A percentile compares a stretch with the other conserved stretches of the same genome.
Conservation (phyloP, 1,284 basidiomycete genomes). For the Naganishia cerealis region DNA sequence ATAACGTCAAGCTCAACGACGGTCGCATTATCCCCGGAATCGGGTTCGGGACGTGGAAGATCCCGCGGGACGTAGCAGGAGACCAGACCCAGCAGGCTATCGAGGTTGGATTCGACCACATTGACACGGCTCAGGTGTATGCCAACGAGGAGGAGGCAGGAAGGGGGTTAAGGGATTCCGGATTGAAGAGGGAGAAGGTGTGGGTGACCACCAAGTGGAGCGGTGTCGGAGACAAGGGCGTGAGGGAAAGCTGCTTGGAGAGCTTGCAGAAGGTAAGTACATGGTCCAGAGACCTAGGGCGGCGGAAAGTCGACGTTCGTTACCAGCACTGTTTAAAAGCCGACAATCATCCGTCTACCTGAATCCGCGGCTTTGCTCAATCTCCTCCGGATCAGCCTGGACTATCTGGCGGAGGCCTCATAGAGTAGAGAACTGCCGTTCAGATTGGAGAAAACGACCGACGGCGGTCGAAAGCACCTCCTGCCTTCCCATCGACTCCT, state of each 20-base stretch:
- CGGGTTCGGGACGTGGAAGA: slow-evolving; percentile 51
- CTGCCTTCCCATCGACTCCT: slow-evolving; percentile 19
- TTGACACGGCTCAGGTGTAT: slow-evolving; percentile 52
- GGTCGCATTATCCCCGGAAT: slow-evolving; percentile 52
- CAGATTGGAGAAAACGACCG: too few species aligned
- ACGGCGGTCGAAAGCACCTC: too few species aligned
- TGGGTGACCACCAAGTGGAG: slow-evolving; percentile 65
- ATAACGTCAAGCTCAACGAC: slow-evolving; percentile 50
- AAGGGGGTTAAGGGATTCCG: slow-evolving; percentile 54
- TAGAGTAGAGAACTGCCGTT: too few species aligned
- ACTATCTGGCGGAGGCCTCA: too few species aligned
- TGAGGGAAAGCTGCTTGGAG: slow-evolving; percentile 61
- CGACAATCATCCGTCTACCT: background rate
- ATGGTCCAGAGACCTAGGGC: background rate
- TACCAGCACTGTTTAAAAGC: background rate
- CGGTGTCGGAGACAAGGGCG: slow-evolving; percentile 59
- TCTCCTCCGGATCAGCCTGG: too few species aligned
- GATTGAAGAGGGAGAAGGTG: slow-evolving; percentile 56
- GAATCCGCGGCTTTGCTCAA: too few species aligned
- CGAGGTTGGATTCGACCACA: slow-evolving; percentile 51
- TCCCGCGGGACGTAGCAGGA: slow-evolving; percentile 43
- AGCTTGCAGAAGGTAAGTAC: slow-evolving; percentile 61
- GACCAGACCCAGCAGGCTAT: slow-evolving; percentile 49
- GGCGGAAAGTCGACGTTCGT: background rate
- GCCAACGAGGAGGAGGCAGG: slow-evolving; percentile 56